These are phyloP conservation scores for Xylaria polymorpha DNA, from an alignment of 2,329 filamentous ascomycete genomes.

Conservation along the genomic window DNA sequence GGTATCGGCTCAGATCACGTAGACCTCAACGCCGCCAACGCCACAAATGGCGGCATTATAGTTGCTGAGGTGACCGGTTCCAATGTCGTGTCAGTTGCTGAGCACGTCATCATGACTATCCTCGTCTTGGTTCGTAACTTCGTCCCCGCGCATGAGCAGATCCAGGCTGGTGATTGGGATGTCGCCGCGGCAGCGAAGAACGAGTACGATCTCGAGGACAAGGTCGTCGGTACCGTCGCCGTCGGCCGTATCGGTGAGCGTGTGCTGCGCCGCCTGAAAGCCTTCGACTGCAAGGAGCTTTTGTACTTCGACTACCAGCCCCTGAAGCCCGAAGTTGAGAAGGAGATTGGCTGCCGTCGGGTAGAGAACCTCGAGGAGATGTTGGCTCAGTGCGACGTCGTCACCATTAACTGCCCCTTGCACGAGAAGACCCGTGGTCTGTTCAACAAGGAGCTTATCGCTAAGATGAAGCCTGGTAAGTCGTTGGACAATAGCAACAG, in stretches of 20 bases:
- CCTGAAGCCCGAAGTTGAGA: constrained; percentile 83
- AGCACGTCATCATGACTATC: constrained; percentile 99
- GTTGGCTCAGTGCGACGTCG: constrained; percentile 91
- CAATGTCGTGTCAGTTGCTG: constrained; percentile 98
- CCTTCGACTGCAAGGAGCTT: constrained; percentile 99
- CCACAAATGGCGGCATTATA: constrained; percentile 96
- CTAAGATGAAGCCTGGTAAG: constrained; percentile 97
- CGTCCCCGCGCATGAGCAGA: constrained; percentile 94
- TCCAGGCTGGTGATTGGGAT: constrained; percentile 90
- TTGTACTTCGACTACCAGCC: constrained; percentile 99
- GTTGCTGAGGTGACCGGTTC: constrained; percentile 98
- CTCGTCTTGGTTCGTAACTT: constrained; percentile 97
- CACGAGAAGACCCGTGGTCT: constrained; percentile 97
- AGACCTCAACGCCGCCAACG: constrained; percentile 96
- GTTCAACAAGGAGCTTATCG: constrained; percentile 98
- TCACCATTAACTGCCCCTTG: constrained; percentile 99
- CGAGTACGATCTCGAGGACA: constrained; percentile 96
- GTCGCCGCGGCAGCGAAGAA: constrained; percentile 97
- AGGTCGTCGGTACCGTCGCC: constrained; percentile 97
- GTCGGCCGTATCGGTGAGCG: constrained; percentile 98
- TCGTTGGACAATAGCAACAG: constrained; percentile 4
- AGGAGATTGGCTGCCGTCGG: constrained; percentile 93
- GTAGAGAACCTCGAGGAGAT: constrained; percentile 93
- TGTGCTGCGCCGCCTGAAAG: constrained; percentile 93
- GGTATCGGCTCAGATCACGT: constrained; percentile 99